Evolutionary conservation across 176 grass and related monocot genomes (phyloP), one percentile per base, ranked within the genome.

Genomic region (Bonia amplexicaulis): DNA sequence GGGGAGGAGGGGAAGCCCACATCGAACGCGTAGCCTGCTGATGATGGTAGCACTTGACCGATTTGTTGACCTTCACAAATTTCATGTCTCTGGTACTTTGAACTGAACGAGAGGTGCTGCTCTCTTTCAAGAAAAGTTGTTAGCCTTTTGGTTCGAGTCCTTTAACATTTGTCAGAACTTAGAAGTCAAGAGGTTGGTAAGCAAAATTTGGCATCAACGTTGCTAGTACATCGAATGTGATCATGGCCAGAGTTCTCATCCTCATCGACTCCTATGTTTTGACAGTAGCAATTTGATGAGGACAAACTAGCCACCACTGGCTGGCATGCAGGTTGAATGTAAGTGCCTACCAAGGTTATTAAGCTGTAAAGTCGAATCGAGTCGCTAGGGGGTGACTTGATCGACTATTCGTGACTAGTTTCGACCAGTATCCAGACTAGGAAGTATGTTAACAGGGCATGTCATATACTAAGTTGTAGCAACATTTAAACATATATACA

Each of bases 271-370:
- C 26, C 29, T 77, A 79, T 79, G 73, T 51, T 78, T 51, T 82
- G 65, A 77, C 58, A 86, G 58, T 65, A 45, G 74, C 41, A 73
- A 74, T 20, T 83, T 40, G 84, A 87, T 83, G 85, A 87, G 80
- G 59, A 74, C 74, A 83, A 52, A 41, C 67, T 67, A 62, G 57
- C 66, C 66, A 27, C 46, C 54, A 84, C 58, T 74, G 25, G 48
- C 51, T 69, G 67, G 49, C 74, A 83, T 74, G 39, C 33, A 33
- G 41, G 68, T 83, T 83, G 79, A 90, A 83, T 40, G 49, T 7
- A 44, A 73, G 66, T 66, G 12, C 31, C 31, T 31, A 31, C 31
- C 31, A 31, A 31, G 31, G 31, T 31, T 31, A 31, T 31, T 31
- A 31, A 31, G 31, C 2, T 2, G 31, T 45, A 45, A 45, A 45